Conservation (phyloP, 2,329 filamentous ascomycete genomes). For the Didymella pomorum region DNA sequence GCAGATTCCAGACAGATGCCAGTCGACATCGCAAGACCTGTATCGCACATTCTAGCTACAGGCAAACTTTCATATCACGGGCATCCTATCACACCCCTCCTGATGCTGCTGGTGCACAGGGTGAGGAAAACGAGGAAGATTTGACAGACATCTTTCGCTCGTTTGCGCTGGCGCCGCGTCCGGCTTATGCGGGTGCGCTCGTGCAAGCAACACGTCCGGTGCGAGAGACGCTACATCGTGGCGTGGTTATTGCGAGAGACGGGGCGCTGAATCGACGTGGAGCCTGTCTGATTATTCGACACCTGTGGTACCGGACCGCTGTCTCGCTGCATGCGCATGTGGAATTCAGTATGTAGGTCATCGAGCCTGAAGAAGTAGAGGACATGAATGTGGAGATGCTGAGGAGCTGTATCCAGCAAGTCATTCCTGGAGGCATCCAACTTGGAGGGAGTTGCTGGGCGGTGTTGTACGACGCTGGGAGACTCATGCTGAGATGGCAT, state of each 20-base stretch:
- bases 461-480: not conserved
- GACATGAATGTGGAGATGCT: not conserved
- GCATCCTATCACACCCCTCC: not conserved
- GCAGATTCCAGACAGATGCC: too few species aligned
- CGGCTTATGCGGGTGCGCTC: not conserved
- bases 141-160: not conserved
- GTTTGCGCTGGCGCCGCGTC: not conserved
- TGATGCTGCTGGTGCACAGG: too few species aligned
- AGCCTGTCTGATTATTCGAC: not conserved
- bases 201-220: too few species aligned
- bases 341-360: not conserved
- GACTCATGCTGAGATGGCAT: conserved; percentile 8
- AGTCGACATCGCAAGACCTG: not conserved
- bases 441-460: not conserved
- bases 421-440: conserved; percentile 8
- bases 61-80: conserved; percentile 18
- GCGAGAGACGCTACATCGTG: too few species aligned
- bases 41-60: not conserved
- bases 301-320: conserved; percentile 12
- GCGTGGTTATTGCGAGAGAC: too few species aligned
- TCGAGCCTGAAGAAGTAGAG: not conserved
- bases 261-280: not conserved
- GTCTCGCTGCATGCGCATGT: not conserved
- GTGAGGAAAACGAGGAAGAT: not conserved
- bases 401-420: not conserved